Evolutionary conservation across 768 basidiomycete species (phyloP), one percentile per base, ranked within the genome.

Genomic region (Rubroboletus pulcherrimus): DNA sequence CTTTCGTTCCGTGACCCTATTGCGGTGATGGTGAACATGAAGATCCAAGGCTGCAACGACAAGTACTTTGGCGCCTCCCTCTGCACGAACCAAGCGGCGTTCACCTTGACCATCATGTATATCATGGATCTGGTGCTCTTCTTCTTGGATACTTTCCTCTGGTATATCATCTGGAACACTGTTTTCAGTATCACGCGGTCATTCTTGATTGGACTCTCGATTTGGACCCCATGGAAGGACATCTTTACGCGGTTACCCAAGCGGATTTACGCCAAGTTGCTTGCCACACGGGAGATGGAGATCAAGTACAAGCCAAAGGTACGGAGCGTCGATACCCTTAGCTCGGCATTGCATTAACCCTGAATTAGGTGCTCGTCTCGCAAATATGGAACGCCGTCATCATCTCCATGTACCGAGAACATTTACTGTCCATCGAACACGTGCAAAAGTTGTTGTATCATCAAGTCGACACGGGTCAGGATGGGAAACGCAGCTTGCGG

Each of bases 341-440:
- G 14, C 21, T 30, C 6, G 19, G 51, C 5, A n/a, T 46, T 6
- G 26, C 30, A 47, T 37, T 43, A 21, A 51, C 43, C 59, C 47
- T 59, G 35, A 26, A 26, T 33, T 52, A 93, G 91, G 93, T 99
- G 38, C 81, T 99, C 39, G 96, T 99, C 42, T 97, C 95, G 15
- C 97, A 98, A 74, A 95, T 99, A 53, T 98, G 97, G 97, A 99
- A 99, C 70, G 97, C 97, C 24, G 87, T 99, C 75, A 97, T 99
- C 74, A 98, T 99, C 63, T 98, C 96, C 14, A 99, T 99, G 97
- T 99, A 98, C 73, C 87, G 97, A 67, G 97, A 99, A 71, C 97
- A 98, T 69, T 73, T 99, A n/a, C 78, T 98, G 35, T 98, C 95
- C 46, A 99, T 99, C 67, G 94, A 98, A 63, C 97, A 99, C 65